Evolutionary conservation across 352 stramenopile species (phyloP).

Genomic region (Globisporangium uncinulatum): DNA sequence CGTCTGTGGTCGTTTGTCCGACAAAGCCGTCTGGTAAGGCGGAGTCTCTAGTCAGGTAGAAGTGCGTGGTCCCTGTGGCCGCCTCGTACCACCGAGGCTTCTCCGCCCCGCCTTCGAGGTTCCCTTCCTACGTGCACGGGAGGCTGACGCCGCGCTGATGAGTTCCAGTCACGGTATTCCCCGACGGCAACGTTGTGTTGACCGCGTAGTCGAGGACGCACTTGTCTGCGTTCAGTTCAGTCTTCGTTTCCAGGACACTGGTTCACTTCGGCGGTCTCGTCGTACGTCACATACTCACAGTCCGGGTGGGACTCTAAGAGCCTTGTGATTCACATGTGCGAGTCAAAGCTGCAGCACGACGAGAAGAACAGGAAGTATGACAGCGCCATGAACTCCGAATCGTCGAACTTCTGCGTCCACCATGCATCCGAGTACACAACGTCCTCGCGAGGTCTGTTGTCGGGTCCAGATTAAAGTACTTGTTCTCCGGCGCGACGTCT

Average conservation of each 20-base stretch:
- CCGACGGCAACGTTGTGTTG: constrained; percentile 15
- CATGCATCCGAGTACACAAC: constrained; percentile 49
- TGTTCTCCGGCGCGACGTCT: constrained; percentile 38
- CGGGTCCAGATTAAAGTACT: constrained; percentile 54
- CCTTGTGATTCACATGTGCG: constrained; percentile 90
- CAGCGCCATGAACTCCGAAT: constrained; percentile 71
- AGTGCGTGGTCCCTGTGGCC: constrained; percentile 66
- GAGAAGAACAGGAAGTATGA: constrained; percentile 96
- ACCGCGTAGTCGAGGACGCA: constrained; percentile 63
- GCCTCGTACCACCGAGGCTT: constrained; percentile 89
- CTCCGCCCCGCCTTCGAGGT: constrained; percentile 66
- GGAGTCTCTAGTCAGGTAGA: constrained; percentile 84
- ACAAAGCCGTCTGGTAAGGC: constrained; percentile 57
- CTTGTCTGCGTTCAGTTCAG: constrained; percentile 71
- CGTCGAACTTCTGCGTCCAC: constrained; percentile 73
- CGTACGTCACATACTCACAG: constrained; percentile 82
- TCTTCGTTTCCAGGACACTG: constrained; percentile 90
- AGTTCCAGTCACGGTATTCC: constrained; percentile 6
- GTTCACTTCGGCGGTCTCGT: constrained; percentile 89
- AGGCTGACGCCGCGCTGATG: constrained; percentile 76
- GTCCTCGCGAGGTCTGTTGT: constrained; percentile 30
- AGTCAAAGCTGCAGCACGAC: constrained; percentile 94
- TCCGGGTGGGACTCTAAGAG: constrained; percentile 93
- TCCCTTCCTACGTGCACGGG: constrained; percentile 89
- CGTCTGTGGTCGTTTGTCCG: constrained; percentile 11